Conservation (phyloP, 441 rosid genomes). For the Lepidium campestre region DNA sequence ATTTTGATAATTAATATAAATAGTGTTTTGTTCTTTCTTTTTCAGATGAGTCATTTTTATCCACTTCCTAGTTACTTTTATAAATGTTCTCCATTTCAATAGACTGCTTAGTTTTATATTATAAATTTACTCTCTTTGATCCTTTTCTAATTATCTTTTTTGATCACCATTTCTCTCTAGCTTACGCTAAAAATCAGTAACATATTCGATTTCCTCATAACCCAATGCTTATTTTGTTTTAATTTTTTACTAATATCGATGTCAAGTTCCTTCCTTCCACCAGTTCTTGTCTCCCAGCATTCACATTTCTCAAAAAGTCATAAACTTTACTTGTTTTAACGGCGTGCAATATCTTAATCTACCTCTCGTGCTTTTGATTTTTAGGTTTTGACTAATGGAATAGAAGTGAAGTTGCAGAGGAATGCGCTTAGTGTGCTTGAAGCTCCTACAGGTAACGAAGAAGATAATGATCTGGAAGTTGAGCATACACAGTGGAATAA, state of each 20-base stretch:
- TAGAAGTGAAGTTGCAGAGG: conserved; percentile 94
- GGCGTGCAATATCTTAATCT: not conserved
- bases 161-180: conserved; percentile 5
- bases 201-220: conserved; percentile 4
- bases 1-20: not conserved
- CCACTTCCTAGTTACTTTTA: conserved; percentile 4
- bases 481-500: conserved; percentile 68
- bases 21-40: conserved; percentile 6
- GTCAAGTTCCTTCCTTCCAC: conserved; percentile 6
- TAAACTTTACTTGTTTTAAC: not conserved
- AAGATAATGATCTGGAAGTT: conserved; percentile 61
- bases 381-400: conserved; percentile 94
- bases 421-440: conserved; percentile 95
- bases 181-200: not conserved
- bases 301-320: conserved; percentile 21
- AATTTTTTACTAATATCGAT: conserved; percentile 17
- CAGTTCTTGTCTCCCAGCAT: conserved; percentile 22
- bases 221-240: not conserved
- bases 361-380: not conserved
- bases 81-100: conserved; percentile 3
- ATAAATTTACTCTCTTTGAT: not conserved
- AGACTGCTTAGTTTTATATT: not conserved
- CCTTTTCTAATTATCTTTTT: not conserved
- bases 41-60: conserved; percentile 24
- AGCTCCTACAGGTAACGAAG: conserved; percentile 91